phyloP scores from a whole-genome alignment of 306 rosid genomes.

The Medicago arabica region DNA sequence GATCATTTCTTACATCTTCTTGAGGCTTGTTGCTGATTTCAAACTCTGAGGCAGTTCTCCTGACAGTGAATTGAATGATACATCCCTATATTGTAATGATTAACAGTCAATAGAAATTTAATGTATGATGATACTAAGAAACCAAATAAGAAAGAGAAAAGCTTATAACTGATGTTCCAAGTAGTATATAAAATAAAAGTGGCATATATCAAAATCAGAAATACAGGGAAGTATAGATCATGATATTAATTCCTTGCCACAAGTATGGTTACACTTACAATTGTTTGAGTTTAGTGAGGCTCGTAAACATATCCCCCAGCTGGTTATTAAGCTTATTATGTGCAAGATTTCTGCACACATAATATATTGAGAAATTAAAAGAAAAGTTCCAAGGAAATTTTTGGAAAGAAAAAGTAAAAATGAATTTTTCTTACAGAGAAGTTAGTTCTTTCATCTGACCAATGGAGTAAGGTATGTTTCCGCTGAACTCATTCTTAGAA shows the following conservation, averaged over 20 bases:
- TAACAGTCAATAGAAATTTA: conserved; percentile 30
- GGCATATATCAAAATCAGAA: too few species aligned
- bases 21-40: conserved; percentile 67
- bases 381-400: not conserved
- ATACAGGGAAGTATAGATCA: not conserved
- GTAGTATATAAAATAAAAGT: not conserved
- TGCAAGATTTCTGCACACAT: conserved; percentile 72
- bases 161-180: not conserved
- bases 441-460: conserved; percentile 72
- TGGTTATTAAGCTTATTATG: conserved; percentile 76
- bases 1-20: conserved; percentile 62
- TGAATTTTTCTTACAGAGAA: conserved; percentile 58
- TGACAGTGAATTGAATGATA: conserved; percentile 77
- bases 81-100: conserved; percentile 65
- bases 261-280: conserved; percentile 58
- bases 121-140: conserved; percentile 11
- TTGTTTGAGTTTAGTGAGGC: conserved; percentile 69
- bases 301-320: conserved; percentile 71
- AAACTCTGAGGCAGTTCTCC: conserved; percentile 87
- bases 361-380: conserved; percentile 20
- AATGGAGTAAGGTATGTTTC: conserved; percentile 74
- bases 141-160: conserved; percentile 2
- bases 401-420: not conserved
- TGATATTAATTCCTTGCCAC: conserved; percentile 1
- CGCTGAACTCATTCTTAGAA: conserved; percentile 69